Base-by-base conservation (phyloP, 305 asterid species). In the Euphrasia arctica region DNA sequence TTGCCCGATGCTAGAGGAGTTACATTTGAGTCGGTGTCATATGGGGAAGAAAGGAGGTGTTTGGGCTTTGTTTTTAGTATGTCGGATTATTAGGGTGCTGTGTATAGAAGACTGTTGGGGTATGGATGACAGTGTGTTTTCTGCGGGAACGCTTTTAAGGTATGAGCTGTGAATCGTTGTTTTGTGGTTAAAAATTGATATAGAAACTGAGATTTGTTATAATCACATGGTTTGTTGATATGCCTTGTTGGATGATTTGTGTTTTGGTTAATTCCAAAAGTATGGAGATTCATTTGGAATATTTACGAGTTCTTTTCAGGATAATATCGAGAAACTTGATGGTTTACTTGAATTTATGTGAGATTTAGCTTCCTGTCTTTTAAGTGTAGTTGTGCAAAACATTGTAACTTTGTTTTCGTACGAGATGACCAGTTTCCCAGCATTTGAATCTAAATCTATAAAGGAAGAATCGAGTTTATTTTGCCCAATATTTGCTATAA, bases 41-140 rank as follows among this genome's bases (percentile, higher is more conserved):
- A 64, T 86, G 76, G 77, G 79, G 69, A 81, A 83, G 58, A 84
- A 84, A 73, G 67, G 54, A 45, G 81, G 88, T 18, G 75, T 76
- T 18, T 78, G 83, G 62, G 85, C 95, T 0, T 67, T 91, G 81
- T 86, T 91, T 78, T 48, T 80, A 49, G 93, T 84, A 12, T 91
- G 96, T 68, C 65, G 48, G 67, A 72, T 67, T 28, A 79, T 84
- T 39, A 72, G 79, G 72, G 85, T 74, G 72, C 80, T 88, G 9
- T 80, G 72, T 43, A 51, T 88, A 12, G 85, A 82, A 61, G 91
- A 88, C 65, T 88, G 96, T 68, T 91, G 98, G 98, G 96, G 98
- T 51, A 71, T 91, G 77, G 88, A 91, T 68, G 66, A 83, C 77
- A 70, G 45, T 64, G 63, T 70, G 54, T 86, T 91, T 68, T 73